Evolutionary conservation across 2,329 filamentous ascomycete species (phyloP), one percentile per base, ranked within the genome.

Genomic region (Venturia asperata): DNA sequence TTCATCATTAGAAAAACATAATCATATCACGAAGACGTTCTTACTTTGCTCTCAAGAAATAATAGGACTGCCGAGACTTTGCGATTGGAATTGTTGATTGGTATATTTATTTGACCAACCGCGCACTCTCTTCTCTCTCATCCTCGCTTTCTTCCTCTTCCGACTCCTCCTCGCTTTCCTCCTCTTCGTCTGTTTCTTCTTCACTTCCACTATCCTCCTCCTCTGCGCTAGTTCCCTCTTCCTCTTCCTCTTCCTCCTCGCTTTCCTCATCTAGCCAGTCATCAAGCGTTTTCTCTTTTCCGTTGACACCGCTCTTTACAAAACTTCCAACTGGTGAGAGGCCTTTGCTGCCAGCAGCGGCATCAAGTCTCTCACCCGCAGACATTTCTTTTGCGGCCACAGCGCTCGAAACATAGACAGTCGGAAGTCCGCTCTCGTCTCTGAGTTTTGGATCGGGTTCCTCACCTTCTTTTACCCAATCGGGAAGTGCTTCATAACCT

Each of bases 361-460:
- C 83, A 69, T 90, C 88, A 55, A 92, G 76, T 71, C 79, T 83
- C 67, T 87, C 84, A 0, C 83, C 82, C 0, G 88, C 88, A 10
- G 87, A 83, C 1, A 85, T 74, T 2, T 72, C 73, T 64, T 76
- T 74, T 65, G 71, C 68, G 41, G 71, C 72, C 72, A 77, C 71
- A 68, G 27, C 64, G 27, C 60, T 66, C n/a, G 63, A 55, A 4
- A 45, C 64, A 47, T 56, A 52, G 21, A 39, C 42, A 60, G 34
- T n/a, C 34, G 65, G 71, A 65, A 56, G 65, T 11, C 62, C 74
- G 55, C 82, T 82, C 7, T 83, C 81, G 60, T 91, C 87, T 62
- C 93, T 83, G 43, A 96, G 79, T 61, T 80, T 82, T 0, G 87
- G 80, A 74, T 95, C 88, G 0, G 94, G 94, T 74, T 97, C 92